Conservation (phyloP, 352 stramenopile species). For the Pythium sp. region DNA sequence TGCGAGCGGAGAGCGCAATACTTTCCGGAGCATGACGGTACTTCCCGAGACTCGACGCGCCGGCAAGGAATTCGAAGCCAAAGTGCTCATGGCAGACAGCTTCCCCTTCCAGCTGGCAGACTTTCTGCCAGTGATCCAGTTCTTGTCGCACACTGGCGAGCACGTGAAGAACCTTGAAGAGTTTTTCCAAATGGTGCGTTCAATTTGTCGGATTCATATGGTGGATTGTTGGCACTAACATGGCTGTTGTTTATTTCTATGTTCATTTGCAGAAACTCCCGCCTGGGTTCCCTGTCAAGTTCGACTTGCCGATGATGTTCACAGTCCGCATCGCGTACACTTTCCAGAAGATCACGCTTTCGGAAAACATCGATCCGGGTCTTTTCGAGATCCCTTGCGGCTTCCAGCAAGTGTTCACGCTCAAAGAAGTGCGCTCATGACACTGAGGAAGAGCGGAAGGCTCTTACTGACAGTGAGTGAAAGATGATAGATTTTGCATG, state of each 20-base stretch:
- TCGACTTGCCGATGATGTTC: constrained; percentile 83
- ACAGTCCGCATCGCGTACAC: constrained; percentile 79
- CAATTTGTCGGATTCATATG: background rate
- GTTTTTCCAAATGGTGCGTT: constrained; percentile 79
- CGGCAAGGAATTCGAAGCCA: constrained; percentile 73
- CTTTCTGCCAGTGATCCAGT: constrained; percentile 76
- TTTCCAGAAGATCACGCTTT: constrained; percentile 67
- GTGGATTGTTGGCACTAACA: background rate
- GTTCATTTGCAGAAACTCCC: constrained; percentile 58
- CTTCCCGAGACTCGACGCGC: constrained; percentile 39
- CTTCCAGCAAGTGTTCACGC: constrained; percentile 53
- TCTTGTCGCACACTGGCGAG: constrained; percentile 71
- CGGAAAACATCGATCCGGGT: constrained; percentile 39
- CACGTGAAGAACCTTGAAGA: constrained; percentile 79
- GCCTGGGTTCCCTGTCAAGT: constrained; percentile 74
- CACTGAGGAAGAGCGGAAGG: background rate
- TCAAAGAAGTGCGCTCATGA: constrained; percentile 45
- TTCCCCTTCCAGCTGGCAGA: constrained; percentile 73
- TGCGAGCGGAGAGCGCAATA: constrained; percentile 35
- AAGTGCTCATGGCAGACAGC: constrained; percentile 70
- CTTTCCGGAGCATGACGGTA: constrained; percentile 61
- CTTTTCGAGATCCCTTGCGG: constrained; percentile 57
- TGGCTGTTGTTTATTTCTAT: background rate
- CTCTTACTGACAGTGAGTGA: background rate
- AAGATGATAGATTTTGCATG: constrained; percentile 1